Conservation (phyloP, 176 grass and related monocot species). For the Oryza meridionalis region DNA sequence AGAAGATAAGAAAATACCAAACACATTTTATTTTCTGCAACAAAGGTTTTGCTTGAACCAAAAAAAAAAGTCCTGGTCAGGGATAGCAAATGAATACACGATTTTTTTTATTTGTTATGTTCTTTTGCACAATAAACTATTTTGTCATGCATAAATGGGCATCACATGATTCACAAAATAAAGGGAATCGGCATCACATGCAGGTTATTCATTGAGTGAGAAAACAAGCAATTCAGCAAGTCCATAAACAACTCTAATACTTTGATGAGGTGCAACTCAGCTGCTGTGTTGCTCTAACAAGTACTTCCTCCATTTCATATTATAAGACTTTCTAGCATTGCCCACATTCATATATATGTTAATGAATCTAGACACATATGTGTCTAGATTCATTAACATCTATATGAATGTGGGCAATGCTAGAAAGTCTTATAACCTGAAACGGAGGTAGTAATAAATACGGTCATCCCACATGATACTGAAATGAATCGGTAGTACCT, state of each 20-base stretch:
- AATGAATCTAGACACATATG: no score
- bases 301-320: no score
- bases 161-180: neutral
- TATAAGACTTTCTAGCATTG: no score
- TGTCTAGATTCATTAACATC: no score
- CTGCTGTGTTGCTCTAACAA: neutral
- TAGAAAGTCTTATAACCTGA: no score
- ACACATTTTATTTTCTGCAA: neutral
- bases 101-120: neutral
- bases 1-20: constrained; percentile 37
- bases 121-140: neutral
- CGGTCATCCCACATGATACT: constrained; percentile 1
- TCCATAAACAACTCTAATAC: neutral
- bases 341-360: no score
- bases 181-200: neutral
- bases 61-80: neutral
- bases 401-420: no score
- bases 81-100: neutral
- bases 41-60: neutral
- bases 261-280: constrained; percentile 13
- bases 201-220: neutral
- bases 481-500: constrained; percentile 52
- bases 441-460: constrained; percentile 29
- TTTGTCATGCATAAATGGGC: neutral
- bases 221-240: neutral